Conservation (phyloP, 257 asterid species). For the Scutellaria galericulata region DNA sequence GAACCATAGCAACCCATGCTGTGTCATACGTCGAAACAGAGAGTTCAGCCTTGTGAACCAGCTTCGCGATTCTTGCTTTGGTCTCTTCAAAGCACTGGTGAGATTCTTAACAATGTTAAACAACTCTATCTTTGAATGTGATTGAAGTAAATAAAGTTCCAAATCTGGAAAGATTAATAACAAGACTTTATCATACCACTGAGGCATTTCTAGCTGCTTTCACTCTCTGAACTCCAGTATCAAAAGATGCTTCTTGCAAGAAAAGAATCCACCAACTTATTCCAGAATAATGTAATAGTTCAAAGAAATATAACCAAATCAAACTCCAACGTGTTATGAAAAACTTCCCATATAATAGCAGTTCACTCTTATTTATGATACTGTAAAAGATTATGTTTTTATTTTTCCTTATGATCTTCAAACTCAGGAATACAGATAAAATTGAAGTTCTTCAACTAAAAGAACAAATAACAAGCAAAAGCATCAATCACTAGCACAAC, state of each 20-base stretch:
- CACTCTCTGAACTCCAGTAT: conserved; percentile 36
- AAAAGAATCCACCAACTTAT: conserved; percentile 17
- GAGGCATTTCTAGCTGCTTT: conserved; percentile 38
- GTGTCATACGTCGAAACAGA: conserved; percentile 88
- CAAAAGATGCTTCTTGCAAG: conserved; percentile 52
- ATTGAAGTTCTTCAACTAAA: background rate
- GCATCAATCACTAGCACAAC: background rate
- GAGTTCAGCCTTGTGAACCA: conserved; percentile 55
- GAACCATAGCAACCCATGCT: conserved; percentile 99
- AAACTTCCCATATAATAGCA: background rate
- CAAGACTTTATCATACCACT: conserved; percentile 30
- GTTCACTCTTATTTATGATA: background rate
- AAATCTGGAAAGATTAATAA: background rate
- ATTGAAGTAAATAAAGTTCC: background rate
- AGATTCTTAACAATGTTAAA: conserved; percentile 32
- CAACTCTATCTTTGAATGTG: conserved; percentile 9
- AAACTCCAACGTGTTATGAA: background rate
- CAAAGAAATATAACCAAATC: background rate
- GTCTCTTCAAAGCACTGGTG: conserved; percentile 55
- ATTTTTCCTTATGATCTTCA: background rate
- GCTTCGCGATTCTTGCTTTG: conserved; percentile 59
- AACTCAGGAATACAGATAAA: background rate
- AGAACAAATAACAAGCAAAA: background rate
- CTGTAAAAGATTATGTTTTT: background rate
- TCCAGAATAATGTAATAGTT: background rate